These are phyloP conservation scores for Gillenia trifoliata DNA, from an alignment of 306 rosid species.

Conservation along the genomic window DNA sequence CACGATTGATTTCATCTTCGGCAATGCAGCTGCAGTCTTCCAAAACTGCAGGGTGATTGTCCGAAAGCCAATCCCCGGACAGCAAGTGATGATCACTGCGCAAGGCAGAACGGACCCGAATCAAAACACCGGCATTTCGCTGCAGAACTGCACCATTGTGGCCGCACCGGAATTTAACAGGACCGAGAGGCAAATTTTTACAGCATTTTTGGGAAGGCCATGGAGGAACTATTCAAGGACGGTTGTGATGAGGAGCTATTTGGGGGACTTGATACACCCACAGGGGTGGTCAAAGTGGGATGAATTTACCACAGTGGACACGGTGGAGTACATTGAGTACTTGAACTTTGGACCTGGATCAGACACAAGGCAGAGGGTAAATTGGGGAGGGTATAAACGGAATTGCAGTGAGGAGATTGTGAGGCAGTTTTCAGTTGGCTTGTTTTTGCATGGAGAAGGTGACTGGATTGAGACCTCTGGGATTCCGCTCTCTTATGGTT, in stretches of 20 bases:
- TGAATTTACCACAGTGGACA: neutral
- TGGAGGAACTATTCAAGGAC: constrained; percentile 9
- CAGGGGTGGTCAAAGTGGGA: constrained; percentile 7
- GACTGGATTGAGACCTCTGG: neutral
- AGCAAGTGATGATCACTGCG: neutral
- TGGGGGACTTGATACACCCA: neutral
- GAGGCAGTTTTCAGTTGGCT: constrained; percentile 3
- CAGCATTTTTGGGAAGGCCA: neutral
- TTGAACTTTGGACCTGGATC: constrained; percentile 6
- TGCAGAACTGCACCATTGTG: neutral
- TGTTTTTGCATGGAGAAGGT: constrained; percentile 1
- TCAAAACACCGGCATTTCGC: neutral
- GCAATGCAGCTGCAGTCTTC: constrained; percentile 4
- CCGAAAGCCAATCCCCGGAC: neutral
- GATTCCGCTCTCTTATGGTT: neutral
- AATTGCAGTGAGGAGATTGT: neutral
- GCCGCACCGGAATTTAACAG: neutral
- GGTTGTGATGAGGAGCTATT: neutral
- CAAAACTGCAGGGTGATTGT: neutral
- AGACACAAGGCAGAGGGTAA: neutral
- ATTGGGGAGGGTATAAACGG: neutral
- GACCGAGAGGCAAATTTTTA: neutral
- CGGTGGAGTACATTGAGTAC: constrained; percentile 1
- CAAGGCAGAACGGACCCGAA: constrained; percentile 9
- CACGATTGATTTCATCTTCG: constrained; percentile 12